These are phyloP conservation scores for Angophora floribunda DNA, from an alignment of 345 rosid genomes.

Conservation along the genomic window DNA sequence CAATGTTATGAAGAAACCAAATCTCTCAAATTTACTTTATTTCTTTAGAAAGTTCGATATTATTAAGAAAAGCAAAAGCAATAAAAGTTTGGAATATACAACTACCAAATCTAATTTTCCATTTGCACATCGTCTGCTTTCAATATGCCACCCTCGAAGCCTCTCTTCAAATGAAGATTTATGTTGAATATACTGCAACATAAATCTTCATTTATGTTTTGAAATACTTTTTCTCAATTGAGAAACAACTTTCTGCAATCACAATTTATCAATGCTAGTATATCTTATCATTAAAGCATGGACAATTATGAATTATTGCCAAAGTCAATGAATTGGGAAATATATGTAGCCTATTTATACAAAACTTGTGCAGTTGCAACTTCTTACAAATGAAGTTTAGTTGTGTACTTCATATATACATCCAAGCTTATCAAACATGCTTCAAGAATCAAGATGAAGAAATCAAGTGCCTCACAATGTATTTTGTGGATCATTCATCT, in stretches of 20 bases:
- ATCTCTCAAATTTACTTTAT: accelerated
- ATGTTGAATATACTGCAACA: background rate
- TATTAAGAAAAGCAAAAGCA: background rate
- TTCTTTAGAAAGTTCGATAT: background rate
- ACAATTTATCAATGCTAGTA: background rate
- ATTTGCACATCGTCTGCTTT: background rate
- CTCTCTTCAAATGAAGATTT: background rate
- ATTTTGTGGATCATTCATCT: background rate
- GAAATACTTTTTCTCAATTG: background rate
- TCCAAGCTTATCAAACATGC: background rate
- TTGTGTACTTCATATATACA: too few relatives aligned
- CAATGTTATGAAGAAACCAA: background rate
- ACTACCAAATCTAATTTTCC: background rate
- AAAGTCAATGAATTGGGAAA: background rate
- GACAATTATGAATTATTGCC: background rate
- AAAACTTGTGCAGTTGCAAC: background rate
- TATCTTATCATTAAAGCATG: background rate
- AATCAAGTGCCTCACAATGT: background rate
- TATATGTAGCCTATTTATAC: background rate
- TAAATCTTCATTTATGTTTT: too few relatives aligned
- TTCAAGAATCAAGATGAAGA: background rate
- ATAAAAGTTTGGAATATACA: background rate
- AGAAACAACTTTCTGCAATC: background rate
- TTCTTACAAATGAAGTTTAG: background rate
- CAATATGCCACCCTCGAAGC: background rate